Base-by-base conservation (phyloP, 257 asterid genomes). In the Gentiana dahurica region DNA sequence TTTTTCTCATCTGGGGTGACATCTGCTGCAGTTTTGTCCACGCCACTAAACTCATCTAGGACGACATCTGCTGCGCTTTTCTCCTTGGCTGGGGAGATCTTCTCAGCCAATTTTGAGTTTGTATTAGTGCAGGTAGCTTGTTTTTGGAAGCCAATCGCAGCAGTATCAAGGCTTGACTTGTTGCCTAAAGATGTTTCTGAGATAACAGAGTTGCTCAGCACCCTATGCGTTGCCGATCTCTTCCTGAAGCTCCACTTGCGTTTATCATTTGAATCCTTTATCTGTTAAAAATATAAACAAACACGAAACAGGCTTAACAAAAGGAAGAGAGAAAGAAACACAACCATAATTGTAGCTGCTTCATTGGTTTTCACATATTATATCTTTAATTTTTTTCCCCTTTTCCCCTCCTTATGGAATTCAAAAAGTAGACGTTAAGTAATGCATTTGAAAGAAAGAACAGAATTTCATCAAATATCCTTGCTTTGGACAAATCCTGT, bases 211-310 rank as follows among this genome's bases (percentile, higher is more conserved):
- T 85, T 81, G 71, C 83, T 87, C 76, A 87, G 68, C 39, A 81
- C 80, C 43, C 94, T 88, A 68, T 85, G 94, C 54, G 84, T 81
- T 6, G 85, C 79, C 39, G 98, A 87, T 74, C 71, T 83, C 82
- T 87, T 91, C 68, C 93, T 79, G 61, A 91, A 87, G 74, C 95
- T 87, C 98, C 98, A 87, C 13, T 86, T 81, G 59, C 89, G 87
- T 63, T 77, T 79, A 65, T 85, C 98, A 60, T 84, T 71, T 36
- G 94, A 69, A 62, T 74, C 77, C 77, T 91, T 87, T 72, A 67
- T 73, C 97, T 87, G 75, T 54, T 24, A 24, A 24, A 24, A 24
- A 24, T 24, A 24, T 24, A 24, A 24, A 62, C 64, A n/a, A 65
- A 70, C 59, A 54, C 50, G 34, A 62, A 68, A 50, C 66, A 59